Conservation (phyloP, 257 asterid species). For the Coffea canephora region DNA sequence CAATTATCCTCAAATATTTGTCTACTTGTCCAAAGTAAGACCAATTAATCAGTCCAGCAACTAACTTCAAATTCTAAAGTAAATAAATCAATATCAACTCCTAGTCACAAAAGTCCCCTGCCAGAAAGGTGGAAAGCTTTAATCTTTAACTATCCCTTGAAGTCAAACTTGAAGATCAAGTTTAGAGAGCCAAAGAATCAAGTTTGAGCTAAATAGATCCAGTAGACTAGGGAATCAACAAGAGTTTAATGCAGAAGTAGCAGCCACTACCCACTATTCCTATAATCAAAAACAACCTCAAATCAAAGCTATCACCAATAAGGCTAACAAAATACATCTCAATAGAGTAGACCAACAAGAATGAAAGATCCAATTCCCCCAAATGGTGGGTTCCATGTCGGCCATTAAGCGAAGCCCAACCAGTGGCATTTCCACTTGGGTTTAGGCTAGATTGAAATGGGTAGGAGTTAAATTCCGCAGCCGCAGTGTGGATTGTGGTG, state of each 20-base stretch:
- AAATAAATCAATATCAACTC: background rate
- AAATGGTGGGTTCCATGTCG: too few relatives aligned
- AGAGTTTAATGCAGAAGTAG: background rate
- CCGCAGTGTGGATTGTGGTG: too few relatives aligned
- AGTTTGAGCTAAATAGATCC: constrained; percentile 19
- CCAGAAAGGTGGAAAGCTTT: constrained; percentile 1
- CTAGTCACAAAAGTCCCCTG: background rate
- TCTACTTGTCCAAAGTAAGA: background rate
- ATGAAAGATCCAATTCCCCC: too few relatives aligned
- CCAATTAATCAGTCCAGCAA: background rate
- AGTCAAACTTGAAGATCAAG: constrained; percentile 20
- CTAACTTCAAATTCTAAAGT: constrained; percentile 2
- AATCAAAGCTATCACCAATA: too few relatives aligned
- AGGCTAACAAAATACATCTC: too few relatives aligned
- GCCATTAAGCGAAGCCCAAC: too few relatives aligned
- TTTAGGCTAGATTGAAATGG: too few relatives aligned
- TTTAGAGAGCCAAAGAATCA: background rate
- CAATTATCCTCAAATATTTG: background rate
- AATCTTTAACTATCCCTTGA: constrained; percentile 17
- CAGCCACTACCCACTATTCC: too few relatives aligned
- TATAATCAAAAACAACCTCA: too few relatives aligned
- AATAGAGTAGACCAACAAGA: too few relatives aligned
- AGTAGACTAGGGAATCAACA: constrained; percentile 10
- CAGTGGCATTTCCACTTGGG: too few relatives aligned
- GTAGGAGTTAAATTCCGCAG: too few relatives aligned